Conservation (phyloP, 257 asterid genomes). For the Solanum paucissectum region DNA sequence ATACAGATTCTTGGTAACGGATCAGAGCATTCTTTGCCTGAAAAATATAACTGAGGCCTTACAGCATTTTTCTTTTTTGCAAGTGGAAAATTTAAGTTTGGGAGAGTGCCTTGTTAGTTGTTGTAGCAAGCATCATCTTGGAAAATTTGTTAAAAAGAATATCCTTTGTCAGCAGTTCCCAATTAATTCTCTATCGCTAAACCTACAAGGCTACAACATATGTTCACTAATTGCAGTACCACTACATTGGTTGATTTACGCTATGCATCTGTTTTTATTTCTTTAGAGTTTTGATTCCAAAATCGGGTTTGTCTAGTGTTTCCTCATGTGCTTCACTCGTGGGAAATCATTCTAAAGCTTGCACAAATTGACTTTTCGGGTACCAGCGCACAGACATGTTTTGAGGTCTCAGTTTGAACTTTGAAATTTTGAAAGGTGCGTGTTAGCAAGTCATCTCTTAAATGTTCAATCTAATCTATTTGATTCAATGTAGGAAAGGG, state of each 20-base stretch:
- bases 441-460: not conserved
- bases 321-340: not conserved
- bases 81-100: not conserved
- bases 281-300: not conserved
- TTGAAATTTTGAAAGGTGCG: not conserved
- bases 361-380: not conserved
- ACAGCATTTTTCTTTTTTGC: not conserved
- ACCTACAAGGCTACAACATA: not conserved
- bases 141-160: not conserved
- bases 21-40: not conserved
- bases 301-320: not conserved
- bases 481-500: constrained; percentile 71
- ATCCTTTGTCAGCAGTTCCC: not conserved
- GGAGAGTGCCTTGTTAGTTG: not conserved
- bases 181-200: not conserved
- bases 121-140: not conserved
- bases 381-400: not conserved
- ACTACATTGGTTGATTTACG: not conserved
- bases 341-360: not conserved
- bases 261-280: not conserved
- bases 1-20: not conserved
- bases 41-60: not conserved
- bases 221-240: not conserved
- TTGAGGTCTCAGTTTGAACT: not conserved
- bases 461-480: not conserved